Evolutionary conservation across 495 filamentous ascomycete genomes (phyloP), one percentile per base, ranked within the genome.

Genomic region (Amorphotheca resinae): DNA sequence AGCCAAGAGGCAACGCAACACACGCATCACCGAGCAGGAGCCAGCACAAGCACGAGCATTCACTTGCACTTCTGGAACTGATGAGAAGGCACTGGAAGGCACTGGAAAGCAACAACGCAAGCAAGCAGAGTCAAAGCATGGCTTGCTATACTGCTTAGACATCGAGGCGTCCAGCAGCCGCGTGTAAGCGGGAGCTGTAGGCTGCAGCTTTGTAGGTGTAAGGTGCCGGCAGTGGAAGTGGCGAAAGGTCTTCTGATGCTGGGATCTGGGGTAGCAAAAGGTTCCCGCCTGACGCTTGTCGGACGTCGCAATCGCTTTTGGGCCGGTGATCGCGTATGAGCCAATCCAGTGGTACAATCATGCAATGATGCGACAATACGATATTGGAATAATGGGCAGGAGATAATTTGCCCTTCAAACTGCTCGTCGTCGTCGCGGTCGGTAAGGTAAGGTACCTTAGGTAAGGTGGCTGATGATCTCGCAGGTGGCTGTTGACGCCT

Each of bases 81-180:
- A 42, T 38, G 38, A 33, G 50, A 53, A 53, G 7, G 31, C 3
- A 39, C 22, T 45, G 16, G 50, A 53, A 53, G 35, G 33, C 22
- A 23, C n/a, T 20, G 4, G 26, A 9, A 17, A 18, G 22, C 23
- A 36, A 28, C 11, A 28, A 5, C 11, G 25, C 5, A 5, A 5
- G 25, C 14, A 16, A 35, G 14, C 28, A 2, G 18, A 37, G 2
- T 6, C 18, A 4, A 37, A 18, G 37, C 20, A 25, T 41, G 31
- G 5, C 5, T 11, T 28, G 5, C 5, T 15, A 44, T 9, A 48
- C 34, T 44, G 49, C 35, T 43, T 14, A 33, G 22, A 25, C 17
- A 4, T 4, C 9, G 3, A 39, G 36, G 44, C 38, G 16, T 28
- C 42, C 23, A 36, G 26, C 22, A 32, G 42, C 37, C 48, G 33